Conservation (phyloP, 2,329 filamentous ascomycete genomes). For the Sporothrix brasiliensis region DNA sequence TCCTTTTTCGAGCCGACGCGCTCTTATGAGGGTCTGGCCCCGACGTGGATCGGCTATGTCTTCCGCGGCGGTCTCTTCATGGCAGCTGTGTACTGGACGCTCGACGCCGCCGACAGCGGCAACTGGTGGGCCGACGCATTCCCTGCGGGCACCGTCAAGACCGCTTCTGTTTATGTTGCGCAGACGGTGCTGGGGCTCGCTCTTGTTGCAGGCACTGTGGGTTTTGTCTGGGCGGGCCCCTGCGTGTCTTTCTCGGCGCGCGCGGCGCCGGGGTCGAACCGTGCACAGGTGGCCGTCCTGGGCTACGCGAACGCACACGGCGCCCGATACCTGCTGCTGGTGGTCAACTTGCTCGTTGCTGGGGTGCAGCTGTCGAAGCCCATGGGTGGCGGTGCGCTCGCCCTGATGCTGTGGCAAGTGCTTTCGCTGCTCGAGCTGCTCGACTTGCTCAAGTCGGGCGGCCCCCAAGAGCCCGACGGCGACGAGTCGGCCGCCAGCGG, state of each 20-base stretch:
- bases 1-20: constrained; percentile 79
- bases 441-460: constrained; percentile 59
- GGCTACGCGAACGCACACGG: constrained; percentile 95
- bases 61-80: constrained; percentile 77
- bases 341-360: constrained; percentile 75
- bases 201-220: constrained; percentile 79
- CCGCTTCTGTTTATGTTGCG: constrained; percentile 73
- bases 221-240: constrained; percentile 83
- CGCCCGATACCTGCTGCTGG: constrained; percentile 81
- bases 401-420: constrained; percentile 83
- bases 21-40: constrained; percentile 85
- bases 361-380: constrained; percentile 86
- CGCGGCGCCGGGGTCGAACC: constrained; percentile 47
- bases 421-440: constrained; percentile 72
- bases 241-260: constrained; percentile 72
- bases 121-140: constrained; percentile 68
- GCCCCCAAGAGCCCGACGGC: neutral
- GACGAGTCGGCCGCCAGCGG: neutral
- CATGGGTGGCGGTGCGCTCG: constrained; percentile 86
- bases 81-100: constrained; percentile 79
- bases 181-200: constrained; percentile 79
- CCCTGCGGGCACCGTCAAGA: constrained; percentile 68
- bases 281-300: constrained; percentile 71
- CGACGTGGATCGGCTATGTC: constrained; percentile 78
- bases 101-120: constrained; percentile 86